phyloP scores from a whole-genome alignment of 2,329 filamentous ascomycete species.

The Xylariaceae sp. region DNA sequence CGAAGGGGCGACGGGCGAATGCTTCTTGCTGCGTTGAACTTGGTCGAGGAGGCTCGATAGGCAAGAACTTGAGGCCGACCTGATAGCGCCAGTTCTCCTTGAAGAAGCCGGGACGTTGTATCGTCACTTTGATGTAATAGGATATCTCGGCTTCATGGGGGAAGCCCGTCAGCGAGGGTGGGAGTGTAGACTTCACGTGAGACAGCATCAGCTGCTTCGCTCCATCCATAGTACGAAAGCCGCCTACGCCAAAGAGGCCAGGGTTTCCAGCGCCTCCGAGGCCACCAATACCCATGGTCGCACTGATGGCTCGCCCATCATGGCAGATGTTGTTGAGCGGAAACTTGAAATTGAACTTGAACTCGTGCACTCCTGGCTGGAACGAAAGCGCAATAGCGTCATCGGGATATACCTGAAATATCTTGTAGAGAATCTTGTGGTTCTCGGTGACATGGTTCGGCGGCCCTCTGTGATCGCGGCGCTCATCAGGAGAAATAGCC shows the following conservation, averaged over 20 bases:
- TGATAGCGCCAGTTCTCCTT: slow-evolving; percentile 79
- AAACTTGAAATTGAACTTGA: slow-evolving; percentile 74
- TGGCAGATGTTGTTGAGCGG: slow-evolving; percentile 71
- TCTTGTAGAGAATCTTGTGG: slow-evolving; percentile 72
- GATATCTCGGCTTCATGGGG: slow-evolving; percentile 83
- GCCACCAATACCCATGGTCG: slow-evolving; percentile 52
- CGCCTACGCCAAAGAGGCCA: slow-evolving; percentile 47
- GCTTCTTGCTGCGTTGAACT: slow-evolving; percentile 67
- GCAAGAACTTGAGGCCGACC: slow-evolving; percentile 76
- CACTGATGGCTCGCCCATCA: slow-evolving; percentile 49
- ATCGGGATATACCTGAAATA: slow-evolving; percentile 68
- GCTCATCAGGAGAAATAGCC: slow-evolving; percentile 46
- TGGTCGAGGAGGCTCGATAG: slow-evolving; percentile 82
- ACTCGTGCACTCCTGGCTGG: slow-evolving; percentile 67
- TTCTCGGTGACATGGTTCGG: slow-evolving; percentile 51
- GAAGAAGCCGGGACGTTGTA: slow-evolving; percentile 81
- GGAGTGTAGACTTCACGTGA: slow-evolving; percentile 82
- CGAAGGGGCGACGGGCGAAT: slow-evolving; percentile 71
- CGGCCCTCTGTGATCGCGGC: slow-evolving; percentile 36
- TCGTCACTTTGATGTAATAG: slow-evolving; percentile 94
- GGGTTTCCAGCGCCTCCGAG: slow-evolving; percentile 37
- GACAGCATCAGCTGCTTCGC: slow-evolving; percentile 56
- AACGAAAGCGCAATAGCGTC: slow-evolving; percentile 41
- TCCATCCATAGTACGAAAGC: slow-evolving; percentile 60
- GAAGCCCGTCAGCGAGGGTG: slow-evolving; percentile 83